A percentile compares a stretch with the other conserved stretches of the same genome.
Evolutionary conservation across 768 basidiomycete genomes (phyloP).

Genomic region (Rhizopogon salebrosus): DNA sequence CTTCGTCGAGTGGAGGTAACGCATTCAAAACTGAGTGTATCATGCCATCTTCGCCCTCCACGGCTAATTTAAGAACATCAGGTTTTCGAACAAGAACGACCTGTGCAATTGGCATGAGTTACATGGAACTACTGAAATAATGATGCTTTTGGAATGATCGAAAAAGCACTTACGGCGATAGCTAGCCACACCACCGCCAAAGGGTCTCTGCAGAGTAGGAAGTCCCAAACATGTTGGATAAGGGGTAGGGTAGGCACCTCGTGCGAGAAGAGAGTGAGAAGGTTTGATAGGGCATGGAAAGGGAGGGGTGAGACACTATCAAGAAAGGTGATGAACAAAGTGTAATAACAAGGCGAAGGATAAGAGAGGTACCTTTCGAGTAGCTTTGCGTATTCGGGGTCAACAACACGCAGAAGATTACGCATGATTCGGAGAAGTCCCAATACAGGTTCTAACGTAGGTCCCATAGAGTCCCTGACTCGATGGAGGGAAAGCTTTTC

Average conservation of each 20-base stretch:
- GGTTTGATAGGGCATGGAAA: conserved; percentile 85
- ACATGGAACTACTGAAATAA: neutral
- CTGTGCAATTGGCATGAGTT: conserved; percentile 33
- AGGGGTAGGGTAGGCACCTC: conserved; percentile 86
- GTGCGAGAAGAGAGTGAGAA: conserved; percentile 89
- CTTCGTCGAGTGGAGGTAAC: conserved; percentile 54
- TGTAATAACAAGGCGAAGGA: neutral
- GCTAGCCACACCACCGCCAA: conserved; percentile 78
- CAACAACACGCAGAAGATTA: conserved; percentile 65
- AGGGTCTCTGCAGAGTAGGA: conserved; percentile 77
- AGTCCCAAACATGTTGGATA: conserved; percentile 91
- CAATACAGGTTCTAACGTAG: conserved; percentile 77
- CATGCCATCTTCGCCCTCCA: conserved; percentile 79
- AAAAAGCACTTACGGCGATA: conserved; percentile 55
- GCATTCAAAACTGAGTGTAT: conserved; percentile 67
- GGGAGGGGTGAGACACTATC: conserved; percentile 71
- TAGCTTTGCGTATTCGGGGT: conserved; percentile 61
- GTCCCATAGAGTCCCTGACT: conserved; percentile 85
- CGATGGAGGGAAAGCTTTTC: conserved; percentile 73
- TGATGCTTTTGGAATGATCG: neutral
- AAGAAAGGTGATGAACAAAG: conserved; percentile 2
- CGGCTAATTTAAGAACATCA: conserved; percentile 54
- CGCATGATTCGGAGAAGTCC: conserved; percentile 71
- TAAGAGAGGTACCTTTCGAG: conserved; percentile 53
- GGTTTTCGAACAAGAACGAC: conserved; percentile 68